Base-by-base conservation (phyloP, 164 flowering plant genomes). In the Kingdonia uniflora region DNA sequence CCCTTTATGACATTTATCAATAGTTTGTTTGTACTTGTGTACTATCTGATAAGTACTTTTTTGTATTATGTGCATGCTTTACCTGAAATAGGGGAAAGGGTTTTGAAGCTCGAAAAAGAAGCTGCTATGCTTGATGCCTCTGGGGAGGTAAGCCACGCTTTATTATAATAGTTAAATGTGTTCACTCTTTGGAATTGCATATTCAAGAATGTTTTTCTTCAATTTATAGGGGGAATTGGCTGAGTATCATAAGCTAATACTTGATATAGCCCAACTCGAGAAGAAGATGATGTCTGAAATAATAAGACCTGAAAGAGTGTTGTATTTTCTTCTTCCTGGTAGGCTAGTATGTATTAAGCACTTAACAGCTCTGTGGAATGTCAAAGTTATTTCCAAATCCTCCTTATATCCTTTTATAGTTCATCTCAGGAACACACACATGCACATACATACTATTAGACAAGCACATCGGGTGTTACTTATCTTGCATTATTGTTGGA, bases 261-360 rank as follows among this genome's bases (percentile, higher is more conserved):
- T 89, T 59, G 84, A 86, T 51, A 57, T 86, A 40, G 82, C 78
- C 7, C 68, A 81, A 64, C 76, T 82, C 65, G 99, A 92, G 80
- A 86, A 81, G 76, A 86, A 77, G 67, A 68, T 88, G 89, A 88
- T 88, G 99, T 60, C 76, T 37, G 97, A 88, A 64, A 86, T 92
- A 65, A 84, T 80, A 35, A 75, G 91, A 71, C 99, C 99, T 48
- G 99, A 92, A 70, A 79, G 87, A 71, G 77, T 76, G 71, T 79
- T 94, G 14, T 84, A 73, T 65, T 84, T 71, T 65, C 91, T 88
- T 64, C 66, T 63, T 49, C 82, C 96, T 68, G 99, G 96, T 56
- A 75, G 95, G 62, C 82, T 92, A 91, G 97, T 86, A 78, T 51
- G 85, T 76, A 23, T n/a, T 40, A 45, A 40, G 12, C 13, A 29